A percentile compares a stretch with the other conserved stretches of the same genome.
Evolutionary conservation across 768 basidiomycete species (phyloP).

Genomic region (Suillus plorans): DNA sequence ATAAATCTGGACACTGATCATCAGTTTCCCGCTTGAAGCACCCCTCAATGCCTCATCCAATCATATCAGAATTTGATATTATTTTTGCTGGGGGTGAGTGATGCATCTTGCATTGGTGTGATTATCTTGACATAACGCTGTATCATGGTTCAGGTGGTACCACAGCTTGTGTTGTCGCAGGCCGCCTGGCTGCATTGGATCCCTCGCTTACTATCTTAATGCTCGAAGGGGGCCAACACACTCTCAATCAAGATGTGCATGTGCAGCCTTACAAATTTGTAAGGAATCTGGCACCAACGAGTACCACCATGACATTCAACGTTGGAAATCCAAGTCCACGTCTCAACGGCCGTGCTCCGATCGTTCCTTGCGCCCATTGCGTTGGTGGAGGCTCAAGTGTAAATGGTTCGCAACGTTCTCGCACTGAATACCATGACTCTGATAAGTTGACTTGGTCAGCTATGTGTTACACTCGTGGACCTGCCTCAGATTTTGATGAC

Average conservation of each 20-base stretch:
- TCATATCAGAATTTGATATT: background rate
- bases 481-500: constrained; percentile 29
- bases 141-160: constrained; percentile 19
- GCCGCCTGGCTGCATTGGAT: constrained; percentile 23
- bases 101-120: background rate
- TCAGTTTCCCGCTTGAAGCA: background rate
- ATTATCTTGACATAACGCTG: background rate
- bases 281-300: constrained; percentile 14
- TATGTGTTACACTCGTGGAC: constrained; percentile 21
- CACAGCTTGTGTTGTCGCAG: constrained; percentile 27
- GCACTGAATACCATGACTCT: background rate
- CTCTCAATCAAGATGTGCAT: constrained; percentile 18
- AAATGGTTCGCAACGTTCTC: constrained; percentile 17
- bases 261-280: constrained; percentile 19
- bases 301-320: constrained; percentile 18
- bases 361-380: constrained; percentile 17
- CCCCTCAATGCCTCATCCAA: background rate
- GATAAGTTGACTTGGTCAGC: constrained; percentile 7
- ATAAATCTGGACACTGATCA: background rate
- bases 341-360: constrained; percentile 15
- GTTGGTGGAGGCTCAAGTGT: constrained; percentile 27
- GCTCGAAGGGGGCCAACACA: constrained; percentile 25
- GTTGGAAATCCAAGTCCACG: constrained; percentile 11
- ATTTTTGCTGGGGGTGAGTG: background rate
- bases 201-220: constrained; percentile 28